Evolutionary conservation across 805 yeast genomes (phyloP).

Genomic region (Candida ascalaphidarum): DNA sequence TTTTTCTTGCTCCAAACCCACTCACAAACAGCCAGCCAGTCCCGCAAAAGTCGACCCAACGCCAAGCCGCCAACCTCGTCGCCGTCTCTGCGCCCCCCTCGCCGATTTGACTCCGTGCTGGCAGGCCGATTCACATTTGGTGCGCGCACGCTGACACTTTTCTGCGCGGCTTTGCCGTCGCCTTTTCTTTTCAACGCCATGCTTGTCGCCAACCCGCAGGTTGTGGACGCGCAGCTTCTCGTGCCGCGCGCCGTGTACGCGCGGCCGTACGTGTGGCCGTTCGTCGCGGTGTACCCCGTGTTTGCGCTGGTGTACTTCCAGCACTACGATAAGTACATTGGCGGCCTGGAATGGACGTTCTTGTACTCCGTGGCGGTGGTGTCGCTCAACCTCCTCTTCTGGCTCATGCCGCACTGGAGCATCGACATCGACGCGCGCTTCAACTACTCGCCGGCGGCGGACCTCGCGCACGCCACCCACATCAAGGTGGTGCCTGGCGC

Average conservation of each 20-base stretch:
- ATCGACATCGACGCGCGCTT: conserved; percentile 59
- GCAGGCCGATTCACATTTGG: no score
- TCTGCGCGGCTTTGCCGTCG: no score
- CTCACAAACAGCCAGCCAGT: no score
- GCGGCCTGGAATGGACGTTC: conserved; percentile 93
- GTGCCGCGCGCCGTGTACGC: conserved; percentile 50
- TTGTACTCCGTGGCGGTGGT: conserved; percentile 70
- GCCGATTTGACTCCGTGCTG: no score
- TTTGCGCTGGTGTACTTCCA: conserved; percentile 56
- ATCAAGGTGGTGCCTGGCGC: conserved; percentile 75
- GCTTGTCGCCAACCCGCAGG: conserved; percentile 63
- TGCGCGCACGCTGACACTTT: no score
- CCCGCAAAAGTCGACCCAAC: no score
- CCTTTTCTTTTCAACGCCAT: conserved; percentile 6
- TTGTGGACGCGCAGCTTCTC: conserved; percentile 65
- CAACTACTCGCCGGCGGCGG: conserved; percentile 49
- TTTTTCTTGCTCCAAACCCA: no score
- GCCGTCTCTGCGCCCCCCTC: no score
- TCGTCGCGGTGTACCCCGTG: conserved; percentile 66
- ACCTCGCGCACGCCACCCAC: conserved; percentile 57
- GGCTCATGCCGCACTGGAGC: conserved; percentile 95
- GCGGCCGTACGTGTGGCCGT: conserved; percentile 81
- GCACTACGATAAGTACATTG: conserved; percentile 74
- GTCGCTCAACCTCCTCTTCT: conserved; percentile 64
- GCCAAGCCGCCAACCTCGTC: no score